These are phyloP conservation scores for Rhodotorula graminis DNA, from an alignment of 768 basidiomycete species.

Conservation along the genomic window DNA sequence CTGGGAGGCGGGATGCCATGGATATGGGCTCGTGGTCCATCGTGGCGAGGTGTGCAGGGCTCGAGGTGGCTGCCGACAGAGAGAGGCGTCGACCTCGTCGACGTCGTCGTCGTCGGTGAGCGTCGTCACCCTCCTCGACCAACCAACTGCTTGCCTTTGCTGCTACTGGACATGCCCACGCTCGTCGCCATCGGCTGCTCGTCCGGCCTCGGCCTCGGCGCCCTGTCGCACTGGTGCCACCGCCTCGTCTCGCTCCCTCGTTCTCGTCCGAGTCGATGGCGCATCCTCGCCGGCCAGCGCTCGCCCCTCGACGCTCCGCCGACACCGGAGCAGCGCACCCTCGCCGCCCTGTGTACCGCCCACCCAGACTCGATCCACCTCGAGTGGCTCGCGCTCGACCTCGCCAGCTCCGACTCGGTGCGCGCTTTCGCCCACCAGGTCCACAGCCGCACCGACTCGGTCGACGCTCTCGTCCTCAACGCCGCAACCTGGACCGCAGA, in stretches of 20 bases:
- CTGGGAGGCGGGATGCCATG: not conserved
- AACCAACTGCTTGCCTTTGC: too few species aligned
- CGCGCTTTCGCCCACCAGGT: not conserved
- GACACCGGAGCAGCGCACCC: not conserved
- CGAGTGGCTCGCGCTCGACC: conserved; percentile 11
- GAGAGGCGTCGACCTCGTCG: not conserved
- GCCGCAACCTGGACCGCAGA: conserved; percentile 14
- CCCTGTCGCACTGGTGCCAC: not conserved
- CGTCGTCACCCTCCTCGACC: not conserved
- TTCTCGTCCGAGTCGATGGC: not conserved
- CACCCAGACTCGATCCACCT: not conserved
- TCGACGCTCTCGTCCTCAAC: conserved; percentile 22
- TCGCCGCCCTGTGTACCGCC: not conserved
- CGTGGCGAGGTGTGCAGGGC: not conserved
- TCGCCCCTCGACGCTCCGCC: not conserved
- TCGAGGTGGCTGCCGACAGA: not conserved
- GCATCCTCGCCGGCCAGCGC: conserved; percentile 8
- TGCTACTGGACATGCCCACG: not conserved
- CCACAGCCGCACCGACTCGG: not conserved
- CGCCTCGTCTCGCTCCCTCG: not conserved
- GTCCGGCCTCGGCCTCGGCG: conserved; percentile 5
- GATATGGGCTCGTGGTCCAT: not conserved
- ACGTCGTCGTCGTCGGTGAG: not conserved
- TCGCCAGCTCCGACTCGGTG: not conserved
- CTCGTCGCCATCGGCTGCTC: conserved; percentile 15